phyloP scores from a whole-genome alignment of 2,329 filamentous ascomycete species.

The Biscogniauxia marginata region DNA sequence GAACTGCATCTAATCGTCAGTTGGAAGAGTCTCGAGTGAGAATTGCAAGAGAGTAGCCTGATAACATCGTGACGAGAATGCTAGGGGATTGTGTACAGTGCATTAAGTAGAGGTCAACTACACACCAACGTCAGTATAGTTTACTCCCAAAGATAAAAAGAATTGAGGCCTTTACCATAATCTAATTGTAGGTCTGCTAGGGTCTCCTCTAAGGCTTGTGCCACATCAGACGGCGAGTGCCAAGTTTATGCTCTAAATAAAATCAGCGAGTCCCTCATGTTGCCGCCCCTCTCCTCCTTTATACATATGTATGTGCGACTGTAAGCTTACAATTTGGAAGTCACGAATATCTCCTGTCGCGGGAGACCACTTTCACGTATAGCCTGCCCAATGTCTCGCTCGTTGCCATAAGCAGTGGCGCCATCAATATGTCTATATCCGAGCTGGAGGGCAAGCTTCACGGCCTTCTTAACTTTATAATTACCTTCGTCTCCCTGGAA shows the following conservation, averaged over 20 bases:
- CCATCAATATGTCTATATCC: constrained; percentile 30
- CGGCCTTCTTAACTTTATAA: constrained; percentile 26
- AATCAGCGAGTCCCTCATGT: neutral
- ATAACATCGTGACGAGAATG: neutral
- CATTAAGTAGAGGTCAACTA: constrained; percentile 18
- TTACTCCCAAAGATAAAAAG: neutral
- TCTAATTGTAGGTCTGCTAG: constrained; percentile 3
- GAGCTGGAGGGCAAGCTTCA: constrained; percentile 24
- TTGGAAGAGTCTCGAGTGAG: no score
- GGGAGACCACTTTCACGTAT: constrained; percentile 27
- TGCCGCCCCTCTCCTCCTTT: no score
- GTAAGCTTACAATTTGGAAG: constrained; percentile 27
- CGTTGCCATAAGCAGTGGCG: constrained; percentile 28
- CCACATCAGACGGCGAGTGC: constrained; percentile 10
- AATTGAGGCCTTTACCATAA: constrained; percentile 9
- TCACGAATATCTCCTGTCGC: constrained; percentile 29
- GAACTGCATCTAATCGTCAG: constrained; percentile 10
- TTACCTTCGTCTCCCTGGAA: constrained; percentile 26
- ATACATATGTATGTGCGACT: neutral
- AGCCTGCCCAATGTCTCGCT: constrained; percentile 28
- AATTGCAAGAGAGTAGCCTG: no score
- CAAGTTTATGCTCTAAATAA: constrained; percentile 8
- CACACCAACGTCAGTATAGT: neutral
- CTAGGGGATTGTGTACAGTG: constrained; percentile 6
- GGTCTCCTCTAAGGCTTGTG: constrained; percentile 3